Conservation (phyloP, 2,329 filamentous ascomycete species). For the Ophioceras dolichostomum region DNA sequence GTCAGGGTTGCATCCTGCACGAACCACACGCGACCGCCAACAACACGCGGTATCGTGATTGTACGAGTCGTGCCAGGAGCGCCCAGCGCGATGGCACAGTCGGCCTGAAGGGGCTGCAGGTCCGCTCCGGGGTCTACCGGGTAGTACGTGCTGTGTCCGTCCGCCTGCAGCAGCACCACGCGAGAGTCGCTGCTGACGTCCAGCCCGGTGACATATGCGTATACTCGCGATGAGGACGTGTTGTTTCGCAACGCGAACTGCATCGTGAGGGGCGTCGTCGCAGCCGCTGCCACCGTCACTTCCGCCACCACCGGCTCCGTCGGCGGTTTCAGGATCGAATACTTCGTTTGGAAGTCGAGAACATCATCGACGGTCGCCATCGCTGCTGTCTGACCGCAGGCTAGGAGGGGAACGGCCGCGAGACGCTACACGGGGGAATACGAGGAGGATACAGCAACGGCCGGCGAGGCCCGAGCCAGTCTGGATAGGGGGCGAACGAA, state of each 20-base stretch:
- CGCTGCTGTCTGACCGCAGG: neutral
- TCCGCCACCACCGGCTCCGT: neutral
- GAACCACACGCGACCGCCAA: slow-evolving; percentile 63
- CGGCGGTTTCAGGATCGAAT: slow-evolving; percentile 9
- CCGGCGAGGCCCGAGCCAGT: no score
- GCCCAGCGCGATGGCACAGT: slow-evolving; percentile 54
- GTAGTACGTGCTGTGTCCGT: slow-evolving; percentile 54
- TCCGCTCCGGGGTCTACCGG: slow-evolving; percentile 43
- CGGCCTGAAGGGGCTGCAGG: slow-evolving; percentile 35
- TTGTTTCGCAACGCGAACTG: slow-evolving; percentile 54
- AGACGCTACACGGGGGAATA: neutral
- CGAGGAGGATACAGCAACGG: no score
- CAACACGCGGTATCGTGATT: slow-evolving; percentile 56
- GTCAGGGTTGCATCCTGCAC: slow-evolving; percentile 45
- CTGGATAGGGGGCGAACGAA: neutral
- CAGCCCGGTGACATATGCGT: slow-evolving; percentile 59
- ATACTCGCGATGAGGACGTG: slow-evolving; percentile 46
- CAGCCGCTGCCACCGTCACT: neutral
- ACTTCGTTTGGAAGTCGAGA: slow-evolving; percentile 12
- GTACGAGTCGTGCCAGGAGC: slow-evolving; percentile 44
- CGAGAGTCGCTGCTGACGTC: slow-evolving; percentile 46
- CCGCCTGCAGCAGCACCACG: slow-evolving; percentile 49
- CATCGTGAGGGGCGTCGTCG: slow-evolving; percentile 26
- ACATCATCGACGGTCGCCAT: slow-evolving; percentile 16
- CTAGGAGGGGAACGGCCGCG: neutral